Evolutionary conservation across 1,284 basidiomycete genomes (phyloP).

Genomic region (Moesziomyces antarcticus): DNA sequence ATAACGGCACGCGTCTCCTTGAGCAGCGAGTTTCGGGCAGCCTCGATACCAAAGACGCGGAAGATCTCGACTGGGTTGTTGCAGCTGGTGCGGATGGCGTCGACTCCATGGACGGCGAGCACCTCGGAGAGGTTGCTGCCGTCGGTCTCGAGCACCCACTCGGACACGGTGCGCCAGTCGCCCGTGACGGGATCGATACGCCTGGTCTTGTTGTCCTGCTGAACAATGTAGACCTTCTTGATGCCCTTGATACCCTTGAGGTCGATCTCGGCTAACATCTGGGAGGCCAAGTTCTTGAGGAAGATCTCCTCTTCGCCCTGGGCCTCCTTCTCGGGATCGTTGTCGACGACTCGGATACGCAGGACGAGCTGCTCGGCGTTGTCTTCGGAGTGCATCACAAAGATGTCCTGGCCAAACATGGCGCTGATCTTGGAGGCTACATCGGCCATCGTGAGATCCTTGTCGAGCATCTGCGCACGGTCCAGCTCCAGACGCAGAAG

Average conservation of each 20-base stretch:
- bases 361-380: conserved; percentile 97
- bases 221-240: conserved; percentile 90
- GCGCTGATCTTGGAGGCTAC: conserved; percentile 93
- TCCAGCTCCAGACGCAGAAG: conserved; percentile 95
- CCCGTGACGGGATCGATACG: conserved; percentile 69
- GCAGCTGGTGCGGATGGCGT: conserved; percentile 89
- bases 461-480: conserved; percentile 96
- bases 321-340: conserved; percentile 89
- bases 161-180: conserved; percentile 69
- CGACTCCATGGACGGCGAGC: conserved; percentile 93
- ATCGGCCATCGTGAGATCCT: conserved; percentile 93
- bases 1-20: conserved; percentile 86
- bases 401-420: conserved; percentile 94
- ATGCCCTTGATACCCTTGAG: conserved; percentile 89
- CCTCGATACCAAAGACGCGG: conserved; percentile 97
- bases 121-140: conserved; percentile 74
- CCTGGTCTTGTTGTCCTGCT: conserved; percentile 77
- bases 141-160: conserved; percentile 98
- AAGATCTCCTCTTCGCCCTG: conserved; percentile 96
- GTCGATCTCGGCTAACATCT: conserved; percentile 95
- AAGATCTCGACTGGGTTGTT: conserved; percentile 98
- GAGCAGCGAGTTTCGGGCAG: conserved; percentile 90
- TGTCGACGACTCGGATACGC: conserved; percentile 88
- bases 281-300: conserved; percentile 93
- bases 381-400: conserved; percentile 99